Evolutionary conservation across 345 rosid species (phyloP).

Genomic region (Pseudoturritis turrita): DNA sequence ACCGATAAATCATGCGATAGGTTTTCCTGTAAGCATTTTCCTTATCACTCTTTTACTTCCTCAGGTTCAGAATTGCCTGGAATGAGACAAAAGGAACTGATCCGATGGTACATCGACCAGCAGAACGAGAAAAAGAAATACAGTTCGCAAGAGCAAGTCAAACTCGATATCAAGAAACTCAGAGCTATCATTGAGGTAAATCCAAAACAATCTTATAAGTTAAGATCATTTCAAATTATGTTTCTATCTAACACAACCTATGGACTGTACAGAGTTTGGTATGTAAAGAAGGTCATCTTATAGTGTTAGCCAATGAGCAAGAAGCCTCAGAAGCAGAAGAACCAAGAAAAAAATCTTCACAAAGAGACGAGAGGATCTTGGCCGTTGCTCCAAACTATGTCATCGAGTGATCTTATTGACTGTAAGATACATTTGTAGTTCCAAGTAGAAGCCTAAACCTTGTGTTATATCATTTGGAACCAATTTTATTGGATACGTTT

Average conservation of each 20-base stretch:
- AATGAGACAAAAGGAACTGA: conserved; percentile 77
- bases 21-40: no score
- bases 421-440: background rate
- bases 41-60: no score
- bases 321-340: conserved; percentile 43
- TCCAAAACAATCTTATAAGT: background rate
- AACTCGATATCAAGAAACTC: conserved; percentile 55
- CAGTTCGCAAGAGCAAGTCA: conserved; percentile 64
- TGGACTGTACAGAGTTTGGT: conserved; percentile 66
- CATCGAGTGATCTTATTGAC: conserved; percentile 46
- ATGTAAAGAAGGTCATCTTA: conserved; percentile 75
- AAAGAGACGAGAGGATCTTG: conserved; percentile 72
- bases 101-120: conserved; percentile 81
- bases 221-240: background rate
- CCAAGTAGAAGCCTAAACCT: background rate
- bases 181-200: conserved; percentile 87
- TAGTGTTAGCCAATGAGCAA: conserved; percentile 72
- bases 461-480: background rate
- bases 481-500: background rate
- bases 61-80: conserved; percentile 81
- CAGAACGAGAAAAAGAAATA: conserved; percentile 83
- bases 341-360: conserved; percentile 39
- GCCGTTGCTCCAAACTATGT: conserved; percentile 89
- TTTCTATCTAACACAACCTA: background rate
- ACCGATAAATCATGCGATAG: background rate